These are phyloP conservation scores for Neopestalotiopsis rosae DNA, from an alignment of 2,329 filamentous ascomycete genomes.

Conservation along the genomic window DNA sequence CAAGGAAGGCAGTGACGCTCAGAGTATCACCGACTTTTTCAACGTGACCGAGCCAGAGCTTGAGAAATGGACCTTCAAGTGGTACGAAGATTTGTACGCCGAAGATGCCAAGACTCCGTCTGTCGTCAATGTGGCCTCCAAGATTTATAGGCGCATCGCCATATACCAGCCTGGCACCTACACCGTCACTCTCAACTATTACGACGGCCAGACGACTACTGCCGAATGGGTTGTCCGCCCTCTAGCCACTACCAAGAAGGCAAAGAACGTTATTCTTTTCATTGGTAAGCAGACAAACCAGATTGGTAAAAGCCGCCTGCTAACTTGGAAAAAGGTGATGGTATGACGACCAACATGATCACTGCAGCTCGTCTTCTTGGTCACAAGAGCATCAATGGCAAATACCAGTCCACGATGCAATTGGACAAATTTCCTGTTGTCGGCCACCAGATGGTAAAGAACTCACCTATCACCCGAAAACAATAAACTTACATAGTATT, in stretches of 20 bases:
- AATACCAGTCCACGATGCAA: constrained; percentile 76
- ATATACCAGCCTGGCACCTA: constrained; percentile 83
- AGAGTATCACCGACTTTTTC: constrained; percentile 71
- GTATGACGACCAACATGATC: constrained; percentile 79
- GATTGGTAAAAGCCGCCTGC: constrained; percentile 26
- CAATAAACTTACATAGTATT: background rate
- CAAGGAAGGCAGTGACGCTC: constrained; percentile 61
- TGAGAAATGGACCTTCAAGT: constrained; percentile 84
- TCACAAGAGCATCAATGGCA: constrained; percentile 84
- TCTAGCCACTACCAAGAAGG: constrained; percentile 70
- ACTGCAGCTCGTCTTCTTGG: constrained; percentile 80
- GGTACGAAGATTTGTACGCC: constrained; percentile 85
- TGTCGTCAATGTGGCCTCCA: constrained; percentile 80
- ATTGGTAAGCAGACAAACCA: constrained; percentile 62
- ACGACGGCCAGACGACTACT: constrained; percentile 71
- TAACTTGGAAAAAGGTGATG: constrained; percentile 44
- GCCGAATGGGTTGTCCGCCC: constrained; percentile 81
- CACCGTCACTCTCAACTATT: constrained; percentile 77
- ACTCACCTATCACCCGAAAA: background rate
- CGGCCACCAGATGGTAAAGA: constrained; percentile 76
- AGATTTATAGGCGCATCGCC: constrained; percentile 76
- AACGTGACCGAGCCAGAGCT: constrained; percentile 71
- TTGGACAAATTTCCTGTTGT: constrained; percentile 86
- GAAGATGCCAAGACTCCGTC: constrained; percentile 72
- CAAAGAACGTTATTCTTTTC: constrained; percentile 87